Base-by-base conservation (phyloP, 129 eudicot genomes). In the Flaveria ramosissima region DNA sequence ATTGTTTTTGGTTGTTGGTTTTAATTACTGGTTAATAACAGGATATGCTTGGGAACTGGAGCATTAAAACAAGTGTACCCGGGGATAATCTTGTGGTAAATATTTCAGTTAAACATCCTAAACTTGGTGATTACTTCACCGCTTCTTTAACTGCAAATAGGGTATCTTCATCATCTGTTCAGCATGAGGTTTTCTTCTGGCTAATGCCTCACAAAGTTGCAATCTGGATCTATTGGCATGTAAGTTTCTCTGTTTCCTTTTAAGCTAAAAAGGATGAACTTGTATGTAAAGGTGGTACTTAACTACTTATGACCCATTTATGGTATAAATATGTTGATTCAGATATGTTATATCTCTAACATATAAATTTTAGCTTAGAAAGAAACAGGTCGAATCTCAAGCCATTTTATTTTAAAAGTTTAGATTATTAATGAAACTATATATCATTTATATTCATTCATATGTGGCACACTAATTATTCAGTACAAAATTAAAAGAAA, bases 31-130 rank as follows among this genome's bases (percentile, higher is more conserved):
- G 11, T 62, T 46, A 5, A 76, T 57, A 52, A 77, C 81, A 94
- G 99, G 99, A 94, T 68, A 91, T 94, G 99, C 88, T 70, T 16
- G 99, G 99, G 74, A 94, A 77, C 81, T 94, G 99, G 99, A 87
- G 57, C 55, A 83, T 94, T 13, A 89, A 68, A 81, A 82, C 97
- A 72, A 86, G 61, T 61, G 77, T 70, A 32, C 97, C 99, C 9
- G 89, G 87, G 15, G 97, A 89, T 77, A 92, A 83, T 81, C 85
- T 94, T 36, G 75, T 83, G 23, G 87, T 94, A 68, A 53, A 74
- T 13, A 94, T 94, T 52, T 72, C 89, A 19, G 97, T 94, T 68
- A 90, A 89, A 64, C 99, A 94, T 68, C 99, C 99, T 15, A 70
- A 84, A 50, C 92, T 89, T 24, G 99, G 97, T 17, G 81, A 91